A percentile compares a stretch with the other conserved stretches of the same genome.
These are phyloP conservation scores for Diaporthe ampelina DNA, from an alignment of 2,329 filamentous ascomycete genomes.

Conservation along the genomic window DNA sequence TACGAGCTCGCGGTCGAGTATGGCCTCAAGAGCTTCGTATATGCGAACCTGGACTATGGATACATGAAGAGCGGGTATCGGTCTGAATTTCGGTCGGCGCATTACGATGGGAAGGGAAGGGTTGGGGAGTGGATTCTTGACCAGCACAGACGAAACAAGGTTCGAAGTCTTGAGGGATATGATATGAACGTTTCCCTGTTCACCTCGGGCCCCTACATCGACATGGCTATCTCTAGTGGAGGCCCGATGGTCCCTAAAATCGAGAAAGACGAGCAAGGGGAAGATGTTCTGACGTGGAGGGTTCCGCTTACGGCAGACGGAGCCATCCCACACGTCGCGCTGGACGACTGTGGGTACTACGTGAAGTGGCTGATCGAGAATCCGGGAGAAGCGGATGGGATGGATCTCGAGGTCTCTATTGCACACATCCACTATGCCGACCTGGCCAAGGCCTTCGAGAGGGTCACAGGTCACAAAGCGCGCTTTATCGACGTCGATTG, in stretches of 20 bases:
- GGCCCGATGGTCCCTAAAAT: slow-evolving; percentile 57
- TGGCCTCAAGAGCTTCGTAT: slow-evolving; percentile 40
- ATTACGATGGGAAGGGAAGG: slow-evolving; percentile 58
- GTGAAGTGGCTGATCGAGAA: slow-evolving; percentile 64
- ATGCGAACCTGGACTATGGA: slow-evolving; percentile 42
- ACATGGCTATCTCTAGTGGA: slow-evolving; percentile 55
- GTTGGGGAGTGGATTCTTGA: slow-evolving; percentile 60
- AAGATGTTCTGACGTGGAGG: slow-evolving; percentile 58
- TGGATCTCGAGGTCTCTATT: slow-evolving; percentile 60
- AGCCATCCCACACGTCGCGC: slow-evolving; percentile 56
- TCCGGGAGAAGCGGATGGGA: slow-evolving; percentile 56
- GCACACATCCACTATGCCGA: slow-evolving; percentile 48
- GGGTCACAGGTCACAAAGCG: slow-evolving; percentile 50
- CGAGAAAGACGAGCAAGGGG: slow-evolving; percentile 45
- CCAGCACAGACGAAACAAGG: slow-evolving; percentile 54
- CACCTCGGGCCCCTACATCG: slow-evolving; percentile 61
- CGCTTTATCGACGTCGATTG: slow-evolving; percentile 45
- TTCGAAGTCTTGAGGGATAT: slow-evolving; percentile 16
- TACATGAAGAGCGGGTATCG: slow-evolving; percentile 41
- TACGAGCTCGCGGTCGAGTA: slow-evolving; percentile 43
- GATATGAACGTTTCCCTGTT: slow-evolving; percentile 55
- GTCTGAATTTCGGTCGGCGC: slow-evolving; percentile 35
- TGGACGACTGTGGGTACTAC: slow-evolving; percentile 63
- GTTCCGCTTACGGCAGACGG: slow-evolving; percentile 56
- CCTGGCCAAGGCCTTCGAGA: slow-evolving; percentile 49